Percentiles rank a stretch among this genome's conserved stretches.
Evolutionary conservation across 2,329 filamentous ascomycete species (phyloP).

Genomic region (Sarocladium brachiariae): DNA sequence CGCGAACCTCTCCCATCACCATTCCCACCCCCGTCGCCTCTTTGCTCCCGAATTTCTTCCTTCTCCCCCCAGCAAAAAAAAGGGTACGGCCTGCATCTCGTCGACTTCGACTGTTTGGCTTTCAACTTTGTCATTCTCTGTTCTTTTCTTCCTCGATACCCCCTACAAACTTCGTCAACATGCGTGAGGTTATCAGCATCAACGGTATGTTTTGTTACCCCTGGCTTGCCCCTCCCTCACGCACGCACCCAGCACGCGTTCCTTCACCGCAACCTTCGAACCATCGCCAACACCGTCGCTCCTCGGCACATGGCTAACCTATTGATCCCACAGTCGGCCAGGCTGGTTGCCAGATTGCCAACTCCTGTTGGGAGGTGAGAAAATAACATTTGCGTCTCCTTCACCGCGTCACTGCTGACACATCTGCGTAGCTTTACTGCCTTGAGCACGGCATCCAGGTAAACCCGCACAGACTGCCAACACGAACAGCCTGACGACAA

Average conservation of each 20-base stretch:
- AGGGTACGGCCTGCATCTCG: conserved; percentile 21
- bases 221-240: conserved; percentile 28
- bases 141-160: conserved; percentile 16
- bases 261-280: conserved; percentile 30
- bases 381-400: conserved; percentile 13
- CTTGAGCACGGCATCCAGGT: conserved; percentile 99
- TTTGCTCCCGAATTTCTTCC: conserved; percentile 20
- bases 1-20: conserved; percentile 14
- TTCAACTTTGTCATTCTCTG: conserved; percentile 23
- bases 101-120: conserved; percentile 20
- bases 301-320: conserved; percentile 7
- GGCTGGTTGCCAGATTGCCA: conserved; percentile 99
- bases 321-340: conserved; percentile 75
- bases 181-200: conserved; percentile 99
- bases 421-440: conserved; percentile 78
- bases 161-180: conserved; percentile 46
- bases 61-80: conserved; percentile 20
- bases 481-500: neutral
- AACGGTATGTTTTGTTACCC: conserved; percentile 57
- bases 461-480: conserved; percentile 27
- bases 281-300: neutral
- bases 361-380: conserved; percentile 99
- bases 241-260: conserved; percentile 27
- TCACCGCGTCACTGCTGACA: conserved; percentile 18
- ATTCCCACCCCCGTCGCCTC: conserved; percentile 16